Evolutionary conservation across 768 basidiomycete species (phyloP).

Genomic region (Amanita molliuscula): DNA sequence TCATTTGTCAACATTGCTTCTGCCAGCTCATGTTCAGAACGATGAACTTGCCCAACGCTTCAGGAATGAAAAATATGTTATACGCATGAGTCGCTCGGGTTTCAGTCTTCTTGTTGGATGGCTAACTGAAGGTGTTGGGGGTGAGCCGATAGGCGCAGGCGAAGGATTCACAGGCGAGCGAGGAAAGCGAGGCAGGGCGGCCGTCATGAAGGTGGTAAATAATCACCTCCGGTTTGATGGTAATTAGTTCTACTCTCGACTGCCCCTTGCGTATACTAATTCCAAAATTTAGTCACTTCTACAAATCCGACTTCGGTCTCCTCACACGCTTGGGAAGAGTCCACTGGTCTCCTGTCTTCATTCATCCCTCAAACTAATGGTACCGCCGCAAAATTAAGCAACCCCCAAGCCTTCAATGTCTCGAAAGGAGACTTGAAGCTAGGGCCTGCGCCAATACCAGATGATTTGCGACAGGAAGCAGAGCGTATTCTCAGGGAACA

Average conservation of each 20-base stretch:
- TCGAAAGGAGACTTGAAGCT: constrained; percentile 76
- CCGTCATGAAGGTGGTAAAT: constrained; percentile 90
- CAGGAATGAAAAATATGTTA: constrained; percentile 80
- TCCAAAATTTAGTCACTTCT: constrained; percentile 45
- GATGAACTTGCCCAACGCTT: constrained; percentile 80
- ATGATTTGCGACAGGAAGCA: constrained; percentile 74
- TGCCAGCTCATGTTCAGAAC: constrained; percentile 76
- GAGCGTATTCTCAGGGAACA: constrained; percentile 75
- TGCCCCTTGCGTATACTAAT: constrained; percentile 11
- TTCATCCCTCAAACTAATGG: constrained; percentile 58
- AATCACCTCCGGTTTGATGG: constrained; percentile 89
- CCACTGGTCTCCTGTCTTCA: constrained; percentile 73
- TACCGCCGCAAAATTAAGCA: constrained; percentile 37
- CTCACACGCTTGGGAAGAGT: constrained; percentile 70
- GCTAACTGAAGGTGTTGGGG: constrained; percentile 87
- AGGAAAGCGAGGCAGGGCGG: constrained; percentile 77
- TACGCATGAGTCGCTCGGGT: constrained; percentile 85
- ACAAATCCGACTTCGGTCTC: constrained; percentile 56
- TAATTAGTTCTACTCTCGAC: constrained; percentile 22
- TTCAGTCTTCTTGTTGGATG: constrained; percentile 90
- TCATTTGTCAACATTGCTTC: constrained; percentile 68
- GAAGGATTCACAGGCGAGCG: constrained; percentile 73
- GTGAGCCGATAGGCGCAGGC: constrained; percentile 74
- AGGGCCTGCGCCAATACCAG: constrained; percentile 68
- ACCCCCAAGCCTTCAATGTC: constrained; percentile 65